These are phyloP conservation scores for Candida argentea DNA, from an alignment of 805 yeast species.

Conservation along the genomic window DNA sequence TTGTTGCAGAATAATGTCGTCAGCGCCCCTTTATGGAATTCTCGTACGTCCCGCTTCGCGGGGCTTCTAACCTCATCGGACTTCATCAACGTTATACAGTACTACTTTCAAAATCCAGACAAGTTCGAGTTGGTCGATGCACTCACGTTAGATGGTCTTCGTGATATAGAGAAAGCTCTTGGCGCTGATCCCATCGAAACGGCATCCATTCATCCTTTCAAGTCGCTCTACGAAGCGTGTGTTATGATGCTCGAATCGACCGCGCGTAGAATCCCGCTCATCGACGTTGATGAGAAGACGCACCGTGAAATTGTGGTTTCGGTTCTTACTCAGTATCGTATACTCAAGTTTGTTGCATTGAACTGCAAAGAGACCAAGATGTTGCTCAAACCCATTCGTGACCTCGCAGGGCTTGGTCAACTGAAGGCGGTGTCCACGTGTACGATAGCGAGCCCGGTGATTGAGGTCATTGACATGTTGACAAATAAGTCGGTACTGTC, in stretches of 20 bases:
- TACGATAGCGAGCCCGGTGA: slow-evolving; percentile 83
- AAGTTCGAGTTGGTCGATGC: slow-evolving; percentile 81
- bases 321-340: slow-evolving; percentile 93
- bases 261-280: slow-evolving; percentile 88
- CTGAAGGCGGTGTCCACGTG: slow-evolving; percentile 57
- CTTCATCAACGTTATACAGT: slow-evolving; percentile 90
- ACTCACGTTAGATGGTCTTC: slow-evolving; percentile 72
- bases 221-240: slow-evolving; percentile 86
- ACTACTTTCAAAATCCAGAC: slow-evolving; percentile 83
- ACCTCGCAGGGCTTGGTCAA: slow-evolving; percentile 55
- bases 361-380: slow-evolving; percentile 91
- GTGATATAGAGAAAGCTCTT: slow-evolving; percentile 78
- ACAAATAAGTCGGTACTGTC: slow-evolving; percentile 79
- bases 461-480: slow-evolving; percentile 79
- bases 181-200: slow-evolving; percentile 84
- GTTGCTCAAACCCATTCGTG: slow-evolving; percentile 64
- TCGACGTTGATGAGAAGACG: slow-evolving; percentile 88
- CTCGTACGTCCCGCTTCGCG: slow-evolving; percentile 80
- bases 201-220: slow-evolving; percentile 81
- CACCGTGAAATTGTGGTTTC: slow-evolving; percentile 90
- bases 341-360: slow-evolving; percentile 87
- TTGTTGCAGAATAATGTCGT: slow-evolving; percentile 88
- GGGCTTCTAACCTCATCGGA: slow-evolving; percentile 89
- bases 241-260: slow-evolving; percentile 79
- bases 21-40: slow-evolving; percentile 95